These are phyloP conservation scores for Fraxinus americana DNA, from an alignment of 257 asterid genomes.

Conservation along the genomic window DNA sequence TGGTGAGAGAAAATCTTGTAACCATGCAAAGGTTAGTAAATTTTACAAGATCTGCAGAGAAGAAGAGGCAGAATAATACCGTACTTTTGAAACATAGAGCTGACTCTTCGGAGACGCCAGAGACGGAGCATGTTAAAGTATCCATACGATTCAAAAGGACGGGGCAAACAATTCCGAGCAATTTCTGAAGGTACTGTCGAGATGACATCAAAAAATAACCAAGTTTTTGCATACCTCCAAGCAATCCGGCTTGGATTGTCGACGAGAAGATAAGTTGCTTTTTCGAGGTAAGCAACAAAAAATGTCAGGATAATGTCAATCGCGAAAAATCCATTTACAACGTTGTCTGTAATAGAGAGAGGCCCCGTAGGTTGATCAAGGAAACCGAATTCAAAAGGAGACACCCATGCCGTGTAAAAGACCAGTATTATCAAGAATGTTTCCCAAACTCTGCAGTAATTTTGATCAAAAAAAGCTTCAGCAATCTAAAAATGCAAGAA, in stretches of 20 bases:
- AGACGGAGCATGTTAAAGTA: slow-evolving; percentile 74
- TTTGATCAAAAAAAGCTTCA: background rate
- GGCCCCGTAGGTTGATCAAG: slow-evolving; percentile 40
- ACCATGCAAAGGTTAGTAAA: background rate
- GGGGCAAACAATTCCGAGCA: slow-evolving; percentile 41
- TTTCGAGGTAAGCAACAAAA: slow-evolving; percentile 87
- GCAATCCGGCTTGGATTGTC: slow-evolving; percentile 61
- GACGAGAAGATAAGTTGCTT: slow-evolving; percentile 52
- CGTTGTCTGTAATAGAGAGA: slow-evolving; percentile 58
- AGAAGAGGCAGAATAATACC: background rate
- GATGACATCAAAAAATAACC: slow-evolving; percentile 65
- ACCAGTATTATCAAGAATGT: slow-evolving; percentile 57
- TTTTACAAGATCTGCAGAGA: background rate
- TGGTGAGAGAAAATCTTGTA: background rate
- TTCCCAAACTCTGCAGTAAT: slow-evolving; percentile 66
- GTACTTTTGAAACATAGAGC: slow-evolving; percentile 69
- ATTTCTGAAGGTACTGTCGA: slow-evolving; percentile 70
- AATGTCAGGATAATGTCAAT: slow-evolving; percentile 70
- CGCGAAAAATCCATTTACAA: slow-evolving; percentile 61
- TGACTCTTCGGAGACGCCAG: slow-evolving; percentile 86
- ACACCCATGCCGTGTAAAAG: slow-evolving; percentile 87
- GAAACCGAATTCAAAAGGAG: slow-evolving; percentile 89
- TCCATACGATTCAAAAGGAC: slow-evolving; percentile 38
- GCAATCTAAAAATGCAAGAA: background rate
- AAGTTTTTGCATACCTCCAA: slow-evolving; percentile 49